phyloP scores from a whole-genome alignment of 805 yeast species.

The Teunomyces aglyptinius region DNA sequence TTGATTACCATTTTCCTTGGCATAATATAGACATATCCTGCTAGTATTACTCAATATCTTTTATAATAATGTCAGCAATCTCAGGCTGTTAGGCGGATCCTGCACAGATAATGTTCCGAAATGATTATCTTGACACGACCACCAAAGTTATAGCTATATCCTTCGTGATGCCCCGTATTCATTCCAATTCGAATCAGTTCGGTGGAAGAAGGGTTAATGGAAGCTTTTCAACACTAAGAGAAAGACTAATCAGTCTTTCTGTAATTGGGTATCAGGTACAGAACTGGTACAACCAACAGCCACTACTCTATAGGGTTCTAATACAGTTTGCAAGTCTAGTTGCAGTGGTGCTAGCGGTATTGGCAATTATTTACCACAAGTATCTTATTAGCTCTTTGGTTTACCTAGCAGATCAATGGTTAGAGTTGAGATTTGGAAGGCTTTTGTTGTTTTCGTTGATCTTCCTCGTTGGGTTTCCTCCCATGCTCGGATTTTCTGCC shows the following conservation, averaged over 20 bases:
- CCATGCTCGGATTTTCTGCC: conserved; percentile 78
- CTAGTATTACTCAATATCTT: no score
- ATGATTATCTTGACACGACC: not conserved
- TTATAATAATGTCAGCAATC: no score
- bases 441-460: conserved; percentile 51
- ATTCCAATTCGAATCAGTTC: not conserved
- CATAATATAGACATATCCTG: no score
- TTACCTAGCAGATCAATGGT: conserved; percentile 45
- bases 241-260: not conserved
- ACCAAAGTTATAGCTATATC: not conserved
- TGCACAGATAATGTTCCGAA: not conserved
- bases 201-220: not conserved
- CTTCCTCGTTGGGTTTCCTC: conserved; percentile 81
- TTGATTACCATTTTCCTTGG: no score
- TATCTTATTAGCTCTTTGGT: conserved; percentile 37
- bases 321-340: conserved; percentile 15
- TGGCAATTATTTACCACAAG: conserved; percentile 34
- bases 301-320: conserved; percentile 10
- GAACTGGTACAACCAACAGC: conserved; percentile 19
- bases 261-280: conserved; percentile 2
- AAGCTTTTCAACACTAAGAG: not conserved
- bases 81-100: not conserved
- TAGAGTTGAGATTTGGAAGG: conserved; percentile 37
- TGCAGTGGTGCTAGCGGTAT: conserved; percentile 17
- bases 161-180: conserved; percentile 1